Percentiles rank a stretch among this genome's conserved stretches.
These are phyloP conservation scores for Botrytis aclada DNA, from an alignment of 2,329 filamentous ascomycete genomes.

Conservation along the genomic window DNA sequence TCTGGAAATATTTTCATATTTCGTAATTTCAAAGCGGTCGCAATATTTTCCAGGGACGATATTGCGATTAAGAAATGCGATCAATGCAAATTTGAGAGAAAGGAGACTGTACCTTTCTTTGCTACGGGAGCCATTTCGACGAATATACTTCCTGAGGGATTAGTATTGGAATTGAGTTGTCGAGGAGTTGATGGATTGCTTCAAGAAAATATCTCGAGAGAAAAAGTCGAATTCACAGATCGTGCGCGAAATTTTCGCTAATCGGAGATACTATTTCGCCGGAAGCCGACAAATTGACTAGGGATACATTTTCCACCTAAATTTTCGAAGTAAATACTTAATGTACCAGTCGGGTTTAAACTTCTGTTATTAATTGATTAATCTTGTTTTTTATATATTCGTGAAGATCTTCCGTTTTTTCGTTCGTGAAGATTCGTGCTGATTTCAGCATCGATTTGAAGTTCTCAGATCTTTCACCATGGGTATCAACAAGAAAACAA, in stretches of 20 bases:
- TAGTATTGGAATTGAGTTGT: conserved; percentile 27
- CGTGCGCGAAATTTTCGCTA: conserved; percentile 19
- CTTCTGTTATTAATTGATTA: not conserved
- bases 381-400: not conserved
- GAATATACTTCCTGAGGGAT: conserved; percentile 29
- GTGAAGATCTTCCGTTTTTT: conserved; percentile 12
- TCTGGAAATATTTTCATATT: conserved; percentile 21
- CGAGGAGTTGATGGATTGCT: conserved; percentile 21
- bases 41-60: conserved; percentile 25
- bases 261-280: not conserved
- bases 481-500: conserved; percentile 44
- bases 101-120: conserved; percentile 39
- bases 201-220: not conserved
- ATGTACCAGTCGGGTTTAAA: not conserved
- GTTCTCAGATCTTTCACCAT: conserved; percentile 37
- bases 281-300: not conserved
- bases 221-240: conserved; percentile 10
- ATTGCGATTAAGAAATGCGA: conserved; percentile 22
- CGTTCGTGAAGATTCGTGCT: not conserved
- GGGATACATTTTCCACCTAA: not conserved
- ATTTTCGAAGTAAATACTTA: not conserved
- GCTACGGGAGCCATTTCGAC: conserved; percentile 36
- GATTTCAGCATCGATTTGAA: not conserved
- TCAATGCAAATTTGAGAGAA: conserved; percentile 21
- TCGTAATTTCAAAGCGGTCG: conserved; percentile 16